Percentiles rank a stretch among this genome's conserved stretches.
Conservation (phyloP, 805 yeast genomes). For the Candida manassasensis region DNA sequence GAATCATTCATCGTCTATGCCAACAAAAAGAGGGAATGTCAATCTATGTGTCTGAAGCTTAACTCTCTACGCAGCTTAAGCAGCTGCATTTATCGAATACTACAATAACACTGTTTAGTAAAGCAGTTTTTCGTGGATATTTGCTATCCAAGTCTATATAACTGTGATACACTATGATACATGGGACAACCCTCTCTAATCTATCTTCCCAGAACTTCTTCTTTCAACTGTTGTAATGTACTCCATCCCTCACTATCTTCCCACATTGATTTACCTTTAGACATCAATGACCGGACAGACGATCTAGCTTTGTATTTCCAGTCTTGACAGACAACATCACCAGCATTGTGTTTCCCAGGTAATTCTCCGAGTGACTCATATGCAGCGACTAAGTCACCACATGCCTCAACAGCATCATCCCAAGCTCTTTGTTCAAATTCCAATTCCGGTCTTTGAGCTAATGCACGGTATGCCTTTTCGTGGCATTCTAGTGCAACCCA, state of each 20-base stretch:
- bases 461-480: slow-evolving; percentile 81
- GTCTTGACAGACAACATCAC: slow-evolving; percentile 81
- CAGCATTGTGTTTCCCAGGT: slow-evolving; percentile 75
- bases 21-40: no score
- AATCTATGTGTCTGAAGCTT: no score
- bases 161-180: no score
- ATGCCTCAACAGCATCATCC: slow-evolving; percentile 75
- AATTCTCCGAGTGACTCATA: slow-evolving; percentile 83
- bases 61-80: no score
- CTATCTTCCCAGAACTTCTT: slow-evolving; percentile 24
- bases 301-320: slow-evolving; percentile 85
- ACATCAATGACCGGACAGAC: slow-evolving; percentile 66
- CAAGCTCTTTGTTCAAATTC: slow-evolving; percentile 58
- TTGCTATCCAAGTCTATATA: no score
- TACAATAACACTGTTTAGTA: no score
- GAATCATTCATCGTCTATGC: no score
- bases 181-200: no score
- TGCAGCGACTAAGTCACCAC: slow-evolving; percentile 76
- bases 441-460: slow-evolving; percentile 59
- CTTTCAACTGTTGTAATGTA: slow-evolving; percentile 49
- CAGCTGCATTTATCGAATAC: no score
- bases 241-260: slow-evolving; percentile 78
- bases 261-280: slow-evolving; percentile 77
- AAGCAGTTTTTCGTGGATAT: no score
- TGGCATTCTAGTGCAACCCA: slow-evolving; percentile 84